Evolutionary conservation across 2,329 filamentous ascomycete species (phyloP).

Genomic region (Pleoardoris graminearum): DNA sequence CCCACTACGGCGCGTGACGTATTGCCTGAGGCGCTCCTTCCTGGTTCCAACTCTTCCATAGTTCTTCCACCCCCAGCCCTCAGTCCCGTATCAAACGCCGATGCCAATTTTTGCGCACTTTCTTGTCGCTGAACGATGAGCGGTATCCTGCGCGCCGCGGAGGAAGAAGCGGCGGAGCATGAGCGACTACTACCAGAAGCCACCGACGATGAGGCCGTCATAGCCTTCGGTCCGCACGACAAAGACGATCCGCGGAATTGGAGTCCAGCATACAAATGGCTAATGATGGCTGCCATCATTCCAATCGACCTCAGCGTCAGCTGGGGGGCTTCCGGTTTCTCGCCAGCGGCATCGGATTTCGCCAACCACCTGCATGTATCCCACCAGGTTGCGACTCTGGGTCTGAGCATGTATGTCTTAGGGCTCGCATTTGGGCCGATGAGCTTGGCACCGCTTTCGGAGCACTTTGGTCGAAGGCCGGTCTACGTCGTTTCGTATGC

Average conservation of each 20-base stretch:
- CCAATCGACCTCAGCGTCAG: constrained; percentile 43
- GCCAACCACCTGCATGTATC: constrained; percentile 48
- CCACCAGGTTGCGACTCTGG: constrained; percentile 49
- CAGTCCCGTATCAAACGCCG: too few relatives aligned
- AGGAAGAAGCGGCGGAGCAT: background rate
- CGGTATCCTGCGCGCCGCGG: background rate
- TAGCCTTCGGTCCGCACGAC: constrained; percentile 23
- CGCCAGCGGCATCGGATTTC: constrained; percentile 49
- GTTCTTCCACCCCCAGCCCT: background rate
- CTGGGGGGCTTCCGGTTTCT: constrained; percentile 55
- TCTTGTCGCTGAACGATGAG: background rate
- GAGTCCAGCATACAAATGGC: constrained; percentile 38
- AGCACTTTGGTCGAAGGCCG: constrained; percentile 50
- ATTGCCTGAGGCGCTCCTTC: background rate
- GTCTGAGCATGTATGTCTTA: constrained; percentile 53
- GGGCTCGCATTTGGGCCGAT: constrained; percentile 50
- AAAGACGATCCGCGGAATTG: constrained; percentile 43
- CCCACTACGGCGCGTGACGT: too few relatives aligned
- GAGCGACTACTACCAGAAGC: background rate
- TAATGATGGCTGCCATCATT: constrained; percentile 41
- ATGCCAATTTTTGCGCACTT: background rate
- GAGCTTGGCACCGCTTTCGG: constrained; percentile 39
- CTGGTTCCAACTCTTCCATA: background rate
- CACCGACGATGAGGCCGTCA: constrained; percentile 1
- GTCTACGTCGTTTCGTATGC: constrained; percentile 51